Evolutionary conservation across 2,329 filamentous ascomycete genomes (phyloP).

Genomic region (Meredithiella fracta): DNA sequence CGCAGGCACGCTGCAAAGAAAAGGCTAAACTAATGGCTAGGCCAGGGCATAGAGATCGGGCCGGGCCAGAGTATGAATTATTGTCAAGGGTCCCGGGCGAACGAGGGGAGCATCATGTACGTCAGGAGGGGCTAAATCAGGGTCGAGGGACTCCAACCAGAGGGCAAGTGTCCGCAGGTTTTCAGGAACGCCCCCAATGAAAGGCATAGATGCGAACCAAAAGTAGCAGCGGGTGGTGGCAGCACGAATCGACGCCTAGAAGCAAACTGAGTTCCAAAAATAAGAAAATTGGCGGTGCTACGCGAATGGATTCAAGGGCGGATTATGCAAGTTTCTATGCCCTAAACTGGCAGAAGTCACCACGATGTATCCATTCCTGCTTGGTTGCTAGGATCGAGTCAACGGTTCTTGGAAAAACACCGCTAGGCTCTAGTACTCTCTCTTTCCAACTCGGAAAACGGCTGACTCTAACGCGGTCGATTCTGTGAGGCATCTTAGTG

Average conservation of each 20-base stretch:
- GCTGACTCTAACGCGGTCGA: neutral
- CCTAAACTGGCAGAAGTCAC: neutral
- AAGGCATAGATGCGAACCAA: neutral
- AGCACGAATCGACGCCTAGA: neutral
- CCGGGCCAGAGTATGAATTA: neutral
- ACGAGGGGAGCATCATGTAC: neutral
- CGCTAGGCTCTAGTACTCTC: too few species aligned
- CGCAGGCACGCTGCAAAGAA: conserved; percentile 3
- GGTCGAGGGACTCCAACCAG: neutral
- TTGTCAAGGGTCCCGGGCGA: neutral
- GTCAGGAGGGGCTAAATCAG: neutral
- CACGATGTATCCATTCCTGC: too few species aligned
- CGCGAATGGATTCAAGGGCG: neutral
- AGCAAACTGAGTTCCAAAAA: neutral
- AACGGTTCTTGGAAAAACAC: too few species aligned
- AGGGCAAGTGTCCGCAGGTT: neutral
- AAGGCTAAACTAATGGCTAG: neutral
- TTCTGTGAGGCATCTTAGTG: neutral
- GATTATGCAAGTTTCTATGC: neutral
- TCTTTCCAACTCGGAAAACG: too few species aligned
- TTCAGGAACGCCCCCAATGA: neutral
- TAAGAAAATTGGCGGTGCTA: neutral
- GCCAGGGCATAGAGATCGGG: neutral
- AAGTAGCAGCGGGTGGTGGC: neutral
- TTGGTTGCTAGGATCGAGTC: too few species aligned